Evolutionary conservation across 352 stramenopile genomes (phyloP).

Genomic region (Globisporangium yorkense): DNA sequence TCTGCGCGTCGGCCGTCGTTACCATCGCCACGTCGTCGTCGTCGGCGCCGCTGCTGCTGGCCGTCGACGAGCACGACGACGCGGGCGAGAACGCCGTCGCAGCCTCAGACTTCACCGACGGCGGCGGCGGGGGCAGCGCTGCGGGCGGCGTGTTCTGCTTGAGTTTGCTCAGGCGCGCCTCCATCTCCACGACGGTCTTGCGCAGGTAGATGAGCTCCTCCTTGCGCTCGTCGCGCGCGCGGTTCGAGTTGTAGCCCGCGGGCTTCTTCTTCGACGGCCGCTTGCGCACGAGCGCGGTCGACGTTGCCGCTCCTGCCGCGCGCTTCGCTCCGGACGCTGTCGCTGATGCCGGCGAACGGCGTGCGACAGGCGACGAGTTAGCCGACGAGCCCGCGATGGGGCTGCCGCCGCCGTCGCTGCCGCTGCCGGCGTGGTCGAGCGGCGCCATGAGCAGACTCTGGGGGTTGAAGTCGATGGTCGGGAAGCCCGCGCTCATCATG

Average conservation of each 20-base stretch:
- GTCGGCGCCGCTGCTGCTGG: conserved; percentile 14
- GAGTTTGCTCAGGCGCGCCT: conserved; percentile 22
- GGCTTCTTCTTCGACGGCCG: conserved; percentile 27
- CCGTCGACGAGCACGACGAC: neutral
- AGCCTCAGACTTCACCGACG: neutral
- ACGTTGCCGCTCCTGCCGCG: conserved; percentile 11
- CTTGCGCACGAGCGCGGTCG: conserved; percentile 24
- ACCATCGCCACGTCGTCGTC: conserved; percentile 3
- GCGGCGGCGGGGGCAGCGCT: neutral
- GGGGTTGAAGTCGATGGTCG: conserved; percentile 11
- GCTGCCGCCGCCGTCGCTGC: conserved; percentile 21
- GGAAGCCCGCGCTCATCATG: conserved; percentile 14
- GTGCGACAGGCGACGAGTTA: conserved; percentile 1
- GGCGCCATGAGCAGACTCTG: conserved; percentile 10
- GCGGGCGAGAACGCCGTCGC: neutral
- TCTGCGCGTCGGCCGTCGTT: neutral
- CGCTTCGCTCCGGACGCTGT: neutral
- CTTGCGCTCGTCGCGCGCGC: conserved; percentile 49
- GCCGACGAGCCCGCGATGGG: conserved; percentile 3
- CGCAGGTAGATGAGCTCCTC: conserved; percentile 66
- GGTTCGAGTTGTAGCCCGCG: conserved; percentile 42
- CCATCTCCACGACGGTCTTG: conserved; percentile 49
- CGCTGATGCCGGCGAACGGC: conserved; percentile 9
- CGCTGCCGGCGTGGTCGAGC: conserved; percentile 2
- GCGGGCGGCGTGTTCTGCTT: conserved; percentile 12